These are phyloP conservation scores for Biscogniauxia mediterranea DNA, from an alignment of 2,329 filamentous ascomycete species.

Conservation along the genomic window DNA sequence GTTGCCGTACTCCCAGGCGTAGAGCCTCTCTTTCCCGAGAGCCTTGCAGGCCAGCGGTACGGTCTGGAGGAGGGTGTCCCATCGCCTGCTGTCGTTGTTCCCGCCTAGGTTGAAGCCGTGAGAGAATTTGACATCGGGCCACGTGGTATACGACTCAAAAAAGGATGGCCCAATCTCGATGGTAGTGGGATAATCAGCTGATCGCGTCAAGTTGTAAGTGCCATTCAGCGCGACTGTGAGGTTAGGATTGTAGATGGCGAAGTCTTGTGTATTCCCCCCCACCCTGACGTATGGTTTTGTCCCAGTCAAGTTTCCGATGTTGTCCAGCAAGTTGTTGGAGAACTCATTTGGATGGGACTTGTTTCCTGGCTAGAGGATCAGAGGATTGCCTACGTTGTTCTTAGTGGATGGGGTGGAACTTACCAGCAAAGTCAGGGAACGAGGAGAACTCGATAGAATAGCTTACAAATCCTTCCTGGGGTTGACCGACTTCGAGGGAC, in stretches of 20 bases:
- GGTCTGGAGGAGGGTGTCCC: conserved; percentile 52
- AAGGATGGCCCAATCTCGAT: conserved; percentile 59
- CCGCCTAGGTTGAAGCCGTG: conserved; percentile 62
- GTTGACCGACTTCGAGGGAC: conserved; percentile 23
- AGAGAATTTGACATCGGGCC: conserved; percentile 52
- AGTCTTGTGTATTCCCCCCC: conserved; percentile 68
- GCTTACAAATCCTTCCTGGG: conserved; percentile 41
- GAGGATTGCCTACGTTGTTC: conserved; percentile 22
- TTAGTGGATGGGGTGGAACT: neutral
- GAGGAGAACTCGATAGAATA: conserved; percentile 41
- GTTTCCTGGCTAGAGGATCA: conserved; percentile 28
- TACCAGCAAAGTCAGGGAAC: conserved; percentile 38
- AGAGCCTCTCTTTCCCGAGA: conserved; percentile 48
- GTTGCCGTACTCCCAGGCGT: conserved; percentile 63
- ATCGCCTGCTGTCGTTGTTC: conserved; percentile 47
- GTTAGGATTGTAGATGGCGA: conserved; percentile 56
- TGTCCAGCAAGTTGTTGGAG: conserved; percentile 58
- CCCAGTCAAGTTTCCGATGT: conserved; percentile 52
- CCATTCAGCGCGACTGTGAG: conserved; percentile 51
- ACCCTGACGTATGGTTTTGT: conserved; percentile 60
- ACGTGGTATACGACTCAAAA: conserved; percentile 62
- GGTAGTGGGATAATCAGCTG: conserved; percentile 59
- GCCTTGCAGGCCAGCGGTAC: conserved; percentile 57
- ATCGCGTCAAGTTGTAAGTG: conserved; percentile 47
- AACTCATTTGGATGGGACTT: conserved; percentile 55